Percentiles rank a stretch among this genome's conserved stretches.
phyloP scores from a whole-genome alignment of 768 basidiomycete species.

The Pulveroboletus sp. region DNA sequence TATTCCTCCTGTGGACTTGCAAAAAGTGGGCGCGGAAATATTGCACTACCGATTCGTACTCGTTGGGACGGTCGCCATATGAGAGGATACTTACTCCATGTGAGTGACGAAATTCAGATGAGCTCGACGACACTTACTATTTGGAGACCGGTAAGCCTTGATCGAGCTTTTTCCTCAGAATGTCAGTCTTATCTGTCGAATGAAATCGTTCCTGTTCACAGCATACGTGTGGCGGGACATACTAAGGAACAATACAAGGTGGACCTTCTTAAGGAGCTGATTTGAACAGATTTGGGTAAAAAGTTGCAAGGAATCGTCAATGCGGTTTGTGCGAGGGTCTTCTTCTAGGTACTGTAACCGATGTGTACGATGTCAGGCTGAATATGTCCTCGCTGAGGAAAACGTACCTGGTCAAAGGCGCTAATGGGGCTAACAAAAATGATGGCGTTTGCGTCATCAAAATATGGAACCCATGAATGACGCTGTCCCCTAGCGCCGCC shows the following conservation, averaged over 20 bases:
- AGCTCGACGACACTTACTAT: conserved; percentile 55
- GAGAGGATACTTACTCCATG: conserved; percentile 61
- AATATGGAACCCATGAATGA: conserved; percentile 70
- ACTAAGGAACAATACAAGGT: conserved; percentile 58
- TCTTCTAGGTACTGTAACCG: conserved; percentile 72
- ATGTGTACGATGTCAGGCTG: not conserved
- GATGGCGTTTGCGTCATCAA: conserved; percentile 71
- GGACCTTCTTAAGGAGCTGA: conserved; percentile 67
- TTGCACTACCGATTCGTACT: conserved; percentile 74
- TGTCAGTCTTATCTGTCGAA: conserved; percentile 67
- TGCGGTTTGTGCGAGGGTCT: conserved; percentile 79
- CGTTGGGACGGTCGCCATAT: conserved; percentile 75
- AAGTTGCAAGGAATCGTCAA: conserved; percentile 84
- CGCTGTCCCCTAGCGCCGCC: conserved; percentile 70
- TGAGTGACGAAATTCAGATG: conserved; percentile 6
- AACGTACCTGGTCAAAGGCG: conserved; percentile 67
- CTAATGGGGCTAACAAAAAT: conserved; percentile 78
- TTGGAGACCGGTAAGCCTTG: conserved; percentile 67
- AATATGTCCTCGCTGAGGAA: not conserved
- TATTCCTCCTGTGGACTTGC: conserved; percentile 73
- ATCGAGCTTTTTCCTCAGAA: conserved; percentile 68
- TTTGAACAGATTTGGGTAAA: conserved; percentile 86
- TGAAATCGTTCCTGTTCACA: not conserved
- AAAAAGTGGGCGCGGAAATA: conserved; percentile 88
- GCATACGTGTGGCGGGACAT: conserved; percentile 20